Base-by-base conservation (phyloP, 2,329 filamentous ascomycete genomes). In the Ilyonectria robusta region DNA sequence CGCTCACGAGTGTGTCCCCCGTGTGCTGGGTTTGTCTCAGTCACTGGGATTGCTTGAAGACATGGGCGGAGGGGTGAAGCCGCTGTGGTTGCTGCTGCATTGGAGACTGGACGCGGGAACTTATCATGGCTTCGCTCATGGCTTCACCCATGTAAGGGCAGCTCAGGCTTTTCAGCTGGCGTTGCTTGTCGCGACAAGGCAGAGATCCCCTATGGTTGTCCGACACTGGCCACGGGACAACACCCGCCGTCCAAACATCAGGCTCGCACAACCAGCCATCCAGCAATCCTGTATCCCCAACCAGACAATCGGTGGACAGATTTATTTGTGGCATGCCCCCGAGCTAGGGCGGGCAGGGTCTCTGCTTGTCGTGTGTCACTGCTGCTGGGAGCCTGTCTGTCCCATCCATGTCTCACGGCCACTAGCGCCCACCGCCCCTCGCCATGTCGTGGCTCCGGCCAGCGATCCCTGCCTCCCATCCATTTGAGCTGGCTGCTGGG, bases 331-430 rank as follows among this genome's bases (percentile, higher is more conserved):
- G 53, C 35, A 63, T 54, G 48, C 26, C 23, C 35, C 44, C 23
- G 35, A 33, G 44, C 21, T 53, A 62, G 33, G 17, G 15, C 17
- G 17, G 57, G 44, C 57, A 65, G 19, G 62, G 62, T 56, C 51
- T 47, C 42, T 60, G 33, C 62, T 59, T 59, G 47, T 64, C 37
- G 64, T 59, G 65, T 67, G 65, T 59, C 31, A 64, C 58, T 62
- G 53, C 26, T 47, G 56, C 50, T 57, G 51, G 48, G 60, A 57
- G 48, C 63, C 65, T 64, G 62, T 65, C 66, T 74, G 65, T 70
- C 67, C 62, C 69, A 74, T 68, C 72, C 70, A 72, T 73, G 72
- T 75, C 72, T 75, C 69, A 73, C 71, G 71, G 58, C 42, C 68
- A 72, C 72, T 75, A 75, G 72, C 68, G 72, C 60, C 72, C 68